Conservation (phyloP, 1,284 basidiomycete genomes). For the Austroboletus niveus region DNA sequence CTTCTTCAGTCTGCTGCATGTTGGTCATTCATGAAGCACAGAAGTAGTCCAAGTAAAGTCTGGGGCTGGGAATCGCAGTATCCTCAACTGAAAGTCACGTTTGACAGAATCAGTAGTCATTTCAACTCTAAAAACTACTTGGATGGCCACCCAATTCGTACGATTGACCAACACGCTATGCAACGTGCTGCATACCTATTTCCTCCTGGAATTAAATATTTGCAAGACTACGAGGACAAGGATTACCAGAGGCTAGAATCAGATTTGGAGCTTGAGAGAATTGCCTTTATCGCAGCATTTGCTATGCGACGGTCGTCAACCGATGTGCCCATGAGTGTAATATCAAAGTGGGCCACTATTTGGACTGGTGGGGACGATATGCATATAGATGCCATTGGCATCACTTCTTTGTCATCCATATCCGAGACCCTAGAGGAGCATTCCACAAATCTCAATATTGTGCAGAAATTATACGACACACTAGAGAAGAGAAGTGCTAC, state of each 20-base stretch:
- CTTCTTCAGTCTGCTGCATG: slow-evolving; percentile 36
- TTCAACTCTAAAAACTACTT: too few species aligned
- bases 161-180: background rate
- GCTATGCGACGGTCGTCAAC: background rate
- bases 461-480: background rate
- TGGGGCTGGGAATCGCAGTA: background rate
- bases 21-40: slow-evolving; percentile 37
- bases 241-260: background rate
- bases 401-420: background rate
- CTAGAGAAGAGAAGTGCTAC: background rate
- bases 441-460: background rate
- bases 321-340: background rate
- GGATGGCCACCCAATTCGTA: too few species aligned
- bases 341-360: background rate
- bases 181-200: slow-evolving; percentile 1
- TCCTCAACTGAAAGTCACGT: background rate
- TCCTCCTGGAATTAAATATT: background rate
- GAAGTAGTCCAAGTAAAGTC: background rate
- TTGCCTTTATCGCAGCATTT: background rate
- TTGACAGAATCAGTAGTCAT: too few species aligned
- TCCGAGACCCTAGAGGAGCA: background rate
- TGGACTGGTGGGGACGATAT: background rate
- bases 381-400: background rate
- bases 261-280: slow-evolving; percentile 1
- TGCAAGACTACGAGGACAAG: background rate